Evolutionary conservation across 2,329 filamentous ascomycete genomes (phyloP).

Genomic region (Verticillium alfalfae): DNA sequence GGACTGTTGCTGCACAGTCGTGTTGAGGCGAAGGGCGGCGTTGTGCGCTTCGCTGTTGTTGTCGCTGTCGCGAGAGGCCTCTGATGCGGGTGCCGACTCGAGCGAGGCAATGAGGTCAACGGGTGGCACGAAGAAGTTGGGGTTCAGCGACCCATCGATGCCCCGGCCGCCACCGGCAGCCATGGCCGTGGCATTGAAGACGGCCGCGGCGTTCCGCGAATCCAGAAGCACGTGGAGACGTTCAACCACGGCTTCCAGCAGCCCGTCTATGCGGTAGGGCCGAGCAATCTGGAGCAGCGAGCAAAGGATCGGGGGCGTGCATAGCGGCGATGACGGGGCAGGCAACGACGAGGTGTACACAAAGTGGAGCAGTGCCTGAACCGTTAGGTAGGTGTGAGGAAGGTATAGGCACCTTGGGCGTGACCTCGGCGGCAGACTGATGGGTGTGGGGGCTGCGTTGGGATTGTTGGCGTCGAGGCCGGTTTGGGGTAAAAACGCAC

Average conservation of each 20-base stretch:
- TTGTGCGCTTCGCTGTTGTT: constrained; percentile 21
- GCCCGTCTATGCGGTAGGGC: constrained; percentile 87
- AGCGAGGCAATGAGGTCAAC: constrained; percentile 34
- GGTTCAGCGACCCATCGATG: constrained; percentile 62
- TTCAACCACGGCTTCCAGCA: constrained; percentile 89
- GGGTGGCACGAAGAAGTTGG: constrained; percentile 54
- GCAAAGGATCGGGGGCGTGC: constrained; percentile 92
- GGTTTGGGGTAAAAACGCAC: constrained; percentile 11
- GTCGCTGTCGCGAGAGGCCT: constrained; percentile 7
- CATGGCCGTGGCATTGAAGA: constrained; percentile 98
- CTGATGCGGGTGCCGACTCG: not conserved
- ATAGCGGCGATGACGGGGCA: constrained; percentile 67
- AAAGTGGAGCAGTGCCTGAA: constrained; percentile 87
- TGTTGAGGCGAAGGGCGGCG: constrained; percentile 43
- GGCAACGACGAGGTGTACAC: constrained; percentile 91
- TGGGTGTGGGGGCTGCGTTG: constrained; percentile 52
- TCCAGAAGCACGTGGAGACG: constrained; percentile 84
- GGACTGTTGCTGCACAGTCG: constrained; percentile 24
- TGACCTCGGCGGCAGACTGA: constrained; percentile 52
- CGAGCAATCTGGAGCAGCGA: constrained; percentile 89
- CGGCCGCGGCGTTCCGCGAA: constrained; percentile 87
- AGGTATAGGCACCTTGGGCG: constrained; percentile 86
- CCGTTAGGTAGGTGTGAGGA: constrained; percentile 83
- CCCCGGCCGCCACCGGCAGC: constrained; percentile 87
- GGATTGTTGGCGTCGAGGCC: constrained; percentile 38